Conservation (phyloP, 1,284 basidiomycete genomes). For the Ustanciosporium gigantosporum region DNA sequence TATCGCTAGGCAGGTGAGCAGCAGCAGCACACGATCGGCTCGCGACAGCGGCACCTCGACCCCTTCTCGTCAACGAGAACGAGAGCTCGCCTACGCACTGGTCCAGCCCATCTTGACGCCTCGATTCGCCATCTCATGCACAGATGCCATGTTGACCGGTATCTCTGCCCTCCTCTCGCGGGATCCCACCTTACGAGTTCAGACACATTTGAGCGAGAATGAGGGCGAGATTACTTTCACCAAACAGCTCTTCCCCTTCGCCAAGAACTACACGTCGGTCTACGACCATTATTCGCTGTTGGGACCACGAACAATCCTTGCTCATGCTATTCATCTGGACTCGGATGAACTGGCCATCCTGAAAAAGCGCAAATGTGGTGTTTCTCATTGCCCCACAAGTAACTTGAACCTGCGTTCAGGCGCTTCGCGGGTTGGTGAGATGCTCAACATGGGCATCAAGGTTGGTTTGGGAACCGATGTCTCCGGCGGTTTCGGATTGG, state of each 20-base stretch:
- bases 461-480: conserved; percentile 84
- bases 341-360: conserved; percentile 75
- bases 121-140: conserved; percentile 91
- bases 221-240: conserved; percentile 73
- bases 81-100: conserved; percentile 59
- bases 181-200: conserved; percentile 71
- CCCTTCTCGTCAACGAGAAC: conserved; percentile 30
- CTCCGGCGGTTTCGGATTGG: conserved; percentile 82
- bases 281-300: conserved; percentile 82
- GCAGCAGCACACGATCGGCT: conserved; percentile 22
- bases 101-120: conserved; percentile 91
- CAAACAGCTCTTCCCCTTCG: conserved; percentile 68
- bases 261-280: conserved; percentile 64
- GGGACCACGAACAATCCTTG: conserved; percentile 79
- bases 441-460: conserved; percentile 83
- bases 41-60: conserved; percentile 35
- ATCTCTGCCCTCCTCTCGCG: conserved; percentile 68
- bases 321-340: conserved; percentile 83
- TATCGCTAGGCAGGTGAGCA: conserved; percentile 25
- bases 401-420: conserved; percentile 90
- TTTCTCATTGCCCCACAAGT: conserved; percentile 85
- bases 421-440: conserved; percentile 74
- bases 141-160: conserved; percentile 70
- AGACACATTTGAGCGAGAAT: conserved; percentile 94
- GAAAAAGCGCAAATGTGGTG: conserved; percentile 70